These are phyloP conservation scores for Zalaria obscura DNA, from an alignment of 2,329 filamentous ascomycete species.

Conservation along the genomic window DNA sequence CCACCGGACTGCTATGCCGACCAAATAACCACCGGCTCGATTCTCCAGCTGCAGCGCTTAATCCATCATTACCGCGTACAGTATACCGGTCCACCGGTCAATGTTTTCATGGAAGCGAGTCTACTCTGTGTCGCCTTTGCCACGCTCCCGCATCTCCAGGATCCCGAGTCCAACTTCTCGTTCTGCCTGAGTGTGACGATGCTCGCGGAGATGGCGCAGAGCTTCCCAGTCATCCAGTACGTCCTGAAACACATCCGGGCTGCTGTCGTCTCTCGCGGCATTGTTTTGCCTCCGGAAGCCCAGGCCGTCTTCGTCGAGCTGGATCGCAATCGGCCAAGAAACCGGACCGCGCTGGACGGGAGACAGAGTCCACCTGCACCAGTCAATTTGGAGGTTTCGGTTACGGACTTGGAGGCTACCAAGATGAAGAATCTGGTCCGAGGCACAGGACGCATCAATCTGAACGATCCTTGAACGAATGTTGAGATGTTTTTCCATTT, in stretches of 20 bases:
- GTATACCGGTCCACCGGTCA: not conserved
- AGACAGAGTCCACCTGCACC: not conserved
- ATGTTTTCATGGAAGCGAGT: not conserved
- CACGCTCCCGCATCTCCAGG: not conserved
- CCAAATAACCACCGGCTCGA: not conserved
- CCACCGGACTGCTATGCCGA: not conserved
- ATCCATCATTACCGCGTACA: not conserved
- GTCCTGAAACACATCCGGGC: not conserved
- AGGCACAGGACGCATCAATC: not conserved
- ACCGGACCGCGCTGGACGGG: not conserved
- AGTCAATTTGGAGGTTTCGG: not conserved
- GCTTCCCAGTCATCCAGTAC: not conserved
- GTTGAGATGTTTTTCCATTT: too few species aligned
- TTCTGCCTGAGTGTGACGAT: not conserved
- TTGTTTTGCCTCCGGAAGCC: not conserved
- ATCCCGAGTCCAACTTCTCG: not conserved
- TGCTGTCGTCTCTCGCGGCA: not conserved
- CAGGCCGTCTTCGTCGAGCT: not conserved
- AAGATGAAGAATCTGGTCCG: not conserved
- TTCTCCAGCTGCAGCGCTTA: not conserved
- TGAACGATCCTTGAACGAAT: too few species aligned
- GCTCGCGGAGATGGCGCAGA: not conserved
- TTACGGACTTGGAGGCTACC: not conserved
- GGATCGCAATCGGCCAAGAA: not conserved
- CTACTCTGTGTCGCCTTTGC: not conserved